Base-by-base conservation (phyloP, 1,284 basidiomycete genomes). In the Boletus semigastroideus region DNA sequence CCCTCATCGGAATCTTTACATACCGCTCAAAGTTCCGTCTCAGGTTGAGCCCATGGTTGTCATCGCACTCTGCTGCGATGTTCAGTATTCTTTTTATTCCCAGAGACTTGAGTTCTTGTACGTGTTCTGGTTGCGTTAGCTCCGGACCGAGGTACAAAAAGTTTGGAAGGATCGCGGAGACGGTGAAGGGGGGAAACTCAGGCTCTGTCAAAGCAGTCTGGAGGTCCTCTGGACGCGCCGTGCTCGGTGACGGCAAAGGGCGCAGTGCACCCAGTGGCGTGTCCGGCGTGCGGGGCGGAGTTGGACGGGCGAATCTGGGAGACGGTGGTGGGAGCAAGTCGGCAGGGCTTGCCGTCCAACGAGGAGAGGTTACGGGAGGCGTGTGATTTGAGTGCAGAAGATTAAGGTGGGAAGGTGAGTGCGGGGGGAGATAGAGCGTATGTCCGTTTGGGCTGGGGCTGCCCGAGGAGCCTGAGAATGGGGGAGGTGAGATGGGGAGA, bases 81-180 rank as follows among this genome's bases (percentile, higher is more conserved):
- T 98, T 98, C 53, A 98, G 72, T 53, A 98, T 92, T 42, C 92
- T 77, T 65, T 84, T 87, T 48, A 98, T 86, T 0, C 94, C 94
- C n/a, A 92, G 72, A 0, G 74, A 68, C 53, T 82, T 74, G 37
- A 98, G 75, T 69, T 87, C 82, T 16, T 82, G 75, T 11, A 94
- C 87, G 63, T 98, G 90, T 53, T 83, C 83, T 45, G 77, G 73
- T 5, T 77, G 73, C 1, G 86, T 84, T n/a, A 92, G 78, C 67
- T 98, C 94, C 0, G 95, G 91, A 1, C 95, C 95, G 16, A 98
- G 80, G 69, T 84, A 98, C 19, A 98, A 77, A 70, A 96, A 96
- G 52, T 84, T 82, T 1, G 95, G 94, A 1, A 98, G 76, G 56
- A 98, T 97, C 12, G 86, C 90, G 13, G 92, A 94, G 20, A 95